Conservation (phyloP, 78 protist genomes). For the Neovahlkampfia damariscottae region DNA sequence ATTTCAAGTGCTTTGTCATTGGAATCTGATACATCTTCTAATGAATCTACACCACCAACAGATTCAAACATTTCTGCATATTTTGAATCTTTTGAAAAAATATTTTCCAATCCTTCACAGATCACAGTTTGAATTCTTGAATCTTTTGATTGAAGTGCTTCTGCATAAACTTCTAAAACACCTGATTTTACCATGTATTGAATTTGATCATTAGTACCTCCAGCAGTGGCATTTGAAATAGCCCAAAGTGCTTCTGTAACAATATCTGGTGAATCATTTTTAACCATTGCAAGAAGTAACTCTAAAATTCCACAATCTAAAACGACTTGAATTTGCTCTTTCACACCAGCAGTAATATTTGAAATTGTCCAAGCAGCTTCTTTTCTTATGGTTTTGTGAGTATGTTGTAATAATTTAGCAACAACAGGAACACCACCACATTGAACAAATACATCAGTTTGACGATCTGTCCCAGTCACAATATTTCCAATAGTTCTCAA, state of each 20-base stretch:
- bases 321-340: slow-evolving; percentile 72
- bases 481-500: slow-evolving; percentile 92
- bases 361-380: slow-evolving; percentile 95
- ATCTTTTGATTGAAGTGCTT: slow-evolving; percentile 57
- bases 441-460: slow-evolving; percentile 84
- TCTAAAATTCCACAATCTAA: slow-evolving; percentile 66
- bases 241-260: slow-evolving; percentile 94
- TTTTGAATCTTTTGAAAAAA: slow-evolving; percentile 35
- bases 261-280: slow-evolving; percentile 45
- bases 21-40: too few relatives aligned
- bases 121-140: slow-evolving; percentile 63
- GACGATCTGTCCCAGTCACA: slow-evolving; percentile 90
- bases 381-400: slow-evolving; percentile 65
- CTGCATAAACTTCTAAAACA: slow-evolving; percentile 60
- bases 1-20: too few relatives aligned
- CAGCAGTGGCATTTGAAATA: slow-evolving; percentile 79
- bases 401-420: slow-evolving; percentile 8
- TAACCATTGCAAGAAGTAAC: slow-evolving; percentile 42
- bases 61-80: slow-evolving; percentile 45
- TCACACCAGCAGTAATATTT: slow-evolving; percentile 92
- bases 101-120: slow-evolving; percentile 76
- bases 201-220: slow-evolving; percentile 73
- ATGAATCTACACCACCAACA: slow-evolving; percentile 61
- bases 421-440: slow-evolving; percentile 40
- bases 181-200: slow-evolving; percentile 27